Evolutionary conservation across 352 stramenopile species (phyloP).

Genomic region (Globisporangium heterothallicum): DNA sequence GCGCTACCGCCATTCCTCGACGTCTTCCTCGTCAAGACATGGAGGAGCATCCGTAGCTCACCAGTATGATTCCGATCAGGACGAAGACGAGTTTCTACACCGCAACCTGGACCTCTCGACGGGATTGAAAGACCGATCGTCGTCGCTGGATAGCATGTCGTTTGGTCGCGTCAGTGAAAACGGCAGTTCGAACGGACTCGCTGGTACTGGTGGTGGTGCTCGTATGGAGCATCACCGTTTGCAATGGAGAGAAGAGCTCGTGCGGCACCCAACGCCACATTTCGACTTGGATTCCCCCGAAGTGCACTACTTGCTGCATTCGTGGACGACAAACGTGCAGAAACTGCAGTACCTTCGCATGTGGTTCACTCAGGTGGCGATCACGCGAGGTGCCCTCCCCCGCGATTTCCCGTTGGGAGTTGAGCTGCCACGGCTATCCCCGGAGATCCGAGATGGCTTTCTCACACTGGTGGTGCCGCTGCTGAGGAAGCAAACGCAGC

Average conservation of each 20-base stretch:
- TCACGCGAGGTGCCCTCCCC: constrained; percentile 27
- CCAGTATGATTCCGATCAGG: neutral
- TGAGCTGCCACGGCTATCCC: constrained; percentile 56
- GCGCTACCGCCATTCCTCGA: no score
- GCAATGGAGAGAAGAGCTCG: constrained; percentile 54
- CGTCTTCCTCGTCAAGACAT: neutral
- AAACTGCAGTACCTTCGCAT: constrained; percentile 65
- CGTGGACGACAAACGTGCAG: constrained; percentile 60
- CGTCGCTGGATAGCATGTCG: constrained; percentile 9
- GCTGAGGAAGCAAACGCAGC: constrained; percentile 58
- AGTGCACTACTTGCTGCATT: constrained; percentile 58
- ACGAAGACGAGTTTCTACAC: neutral
- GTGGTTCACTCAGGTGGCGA: constrained; percentile 55
- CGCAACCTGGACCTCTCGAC: neutral
- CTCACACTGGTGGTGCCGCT: constrained; percentile 75
- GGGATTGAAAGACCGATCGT: neutral
- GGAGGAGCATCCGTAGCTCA: neutral
- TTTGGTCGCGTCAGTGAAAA: constrained; percentile 15
- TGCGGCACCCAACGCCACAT: constrained; percentile 63
- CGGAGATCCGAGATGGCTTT: constrained; percentile 75
- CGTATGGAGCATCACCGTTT: neutral
- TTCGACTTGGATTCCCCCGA: constrained; percentile 74
- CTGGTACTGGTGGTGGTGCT: no score
- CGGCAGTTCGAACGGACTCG: constrained; percentile 9
- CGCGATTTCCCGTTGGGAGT: constrained; percentile 57